A percentile compares a stretch with the other conserved stretches of the same genome.
Conservation (phyloP, 352 stramenopile genomes). For the Phytophthora brassicae region DNA sequence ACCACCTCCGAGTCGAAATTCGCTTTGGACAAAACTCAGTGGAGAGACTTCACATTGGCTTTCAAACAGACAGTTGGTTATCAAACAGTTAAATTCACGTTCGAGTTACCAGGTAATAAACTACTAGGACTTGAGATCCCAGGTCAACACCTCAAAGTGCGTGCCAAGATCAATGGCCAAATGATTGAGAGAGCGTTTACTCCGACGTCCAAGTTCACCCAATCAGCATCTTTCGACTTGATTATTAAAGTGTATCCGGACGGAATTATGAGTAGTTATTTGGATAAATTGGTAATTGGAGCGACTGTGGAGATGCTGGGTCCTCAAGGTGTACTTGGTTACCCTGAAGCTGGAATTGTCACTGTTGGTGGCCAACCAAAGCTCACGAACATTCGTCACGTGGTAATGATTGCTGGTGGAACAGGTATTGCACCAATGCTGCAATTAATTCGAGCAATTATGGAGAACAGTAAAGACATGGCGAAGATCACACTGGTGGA, state of each 20-base stretch:
- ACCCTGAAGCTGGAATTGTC: conserved; percentile 52
- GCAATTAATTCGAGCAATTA: conserved; percentile 67
- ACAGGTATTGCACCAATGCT: conserved; percentile 86
- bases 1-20: conserved; percentile 35
- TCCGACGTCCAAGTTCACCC: conserved; percentile 71
- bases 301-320: conserved; percentile 75
- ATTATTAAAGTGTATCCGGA: conserved; percentile 80
- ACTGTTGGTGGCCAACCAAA: conserved; percentile 49
- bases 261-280: conserved; percentile 72
- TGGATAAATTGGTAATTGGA: conserved; percentile 54
- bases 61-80: conserved; percentile 59
- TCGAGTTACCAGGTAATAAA: conserved; percentile 67
- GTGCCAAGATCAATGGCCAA: conserved; percentile 72
- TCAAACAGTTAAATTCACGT: conserved; percentile 74
- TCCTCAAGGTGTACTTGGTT: conserved; percentile 65
- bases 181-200: conserved; percentile 79
- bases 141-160: conserved; percentile 81
- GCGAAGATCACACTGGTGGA: conserved; percentile 78
- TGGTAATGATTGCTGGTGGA: conserved; percentile 76
- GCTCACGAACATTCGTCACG: conserved; percentile 47
- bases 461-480: conserved; percentile 55
- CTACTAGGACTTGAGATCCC: conserved; percentile 67
- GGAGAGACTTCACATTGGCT: conserved; percentile 62
- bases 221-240: conserved; percentile 67
- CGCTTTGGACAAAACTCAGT: conserved; percentile 65